Evolutionary conservation across 495 filamentous ascomycete genomes (phyloP), one percentile per base, ranked within the genome.

Genomic region (Mycothermus thermophilus): DNA sequence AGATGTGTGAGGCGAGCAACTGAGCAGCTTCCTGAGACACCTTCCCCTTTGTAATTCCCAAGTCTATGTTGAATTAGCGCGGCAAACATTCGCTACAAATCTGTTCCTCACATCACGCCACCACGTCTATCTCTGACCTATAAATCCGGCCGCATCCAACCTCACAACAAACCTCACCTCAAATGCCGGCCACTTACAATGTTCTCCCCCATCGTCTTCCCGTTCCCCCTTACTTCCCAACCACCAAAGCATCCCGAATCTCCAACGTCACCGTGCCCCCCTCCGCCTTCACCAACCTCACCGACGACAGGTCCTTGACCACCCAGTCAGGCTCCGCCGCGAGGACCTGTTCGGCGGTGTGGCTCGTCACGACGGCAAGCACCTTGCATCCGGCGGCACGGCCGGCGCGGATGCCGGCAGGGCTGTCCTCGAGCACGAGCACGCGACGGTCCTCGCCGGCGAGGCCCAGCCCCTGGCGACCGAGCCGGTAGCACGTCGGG

Each of bases 331-430:
- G 81, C 8, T 72, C 79, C 8, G 83, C 81, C 18, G 64, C 69
- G 35, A 64, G 46, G 15, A 95, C 63, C 55, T 86, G 69, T 45
- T 74, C 73, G 26, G 75, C 60, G 14, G 72, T 70, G 57, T 97
- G 88, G 30, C 81, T 87, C 27, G 88, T 95, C 30, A 79, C 75
- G 21, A 97, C 55, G n/a, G 77, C 87, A 27, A 93, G 58, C 4
- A 97, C 90, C 51, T 74, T 75, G 60, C 83, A 96, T 2, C 83
- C 84, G 2, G 90, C 88, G 1, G 75, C 82, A 58, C 90, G 93
- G 15, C 90, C 88, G 13, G 87, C 77, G 32, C 58, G 62, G 41
- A 95, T 87, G 3, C 90, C 90, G n/a, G 87, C 85, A 0, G 90
- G 88, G 31, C 81, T 79, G 58, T 97, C 90, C 55, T 97, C 90